Percentiles rank a stretch among this genome's conserved stretches.
These are phyloP conservation scores for Chenopodium suecicum DNA, from an alignment of 148 eudicot species.

Conservation along the genomic window DNA sequence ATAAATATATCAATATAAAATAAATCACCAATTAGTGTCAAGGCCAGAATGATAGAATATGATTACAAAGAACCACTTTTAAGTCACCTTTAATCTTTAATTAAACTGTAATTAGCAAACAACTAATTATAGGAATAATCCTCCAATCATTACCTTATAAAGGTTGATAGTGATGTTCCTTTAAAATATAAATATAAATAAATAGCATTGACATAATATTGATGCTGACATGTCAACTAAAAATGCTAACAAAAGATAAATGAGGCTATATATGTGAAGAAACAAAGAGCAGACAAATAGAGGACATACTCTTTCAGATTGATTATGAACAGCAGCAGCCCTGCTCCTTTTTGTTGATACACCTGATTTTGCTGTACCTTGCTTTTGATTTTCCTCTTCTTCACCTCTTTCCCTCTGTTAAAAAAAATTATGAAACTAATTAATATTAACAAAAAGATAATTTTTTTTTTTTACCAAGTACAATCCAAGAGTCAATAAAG, in stretches of 20 bases:
- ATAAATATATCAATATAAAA: too few species aligned
- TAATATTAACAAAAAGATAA: too few species aligned
- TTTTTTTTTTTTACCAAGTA: too few species aligned
- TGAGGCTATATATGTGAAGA: background rate
- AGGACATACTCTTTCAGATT: slow-evolving; percentile 79
- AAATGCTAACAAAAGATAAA: background rate
- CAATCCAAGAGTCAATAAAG: too few species aligned
- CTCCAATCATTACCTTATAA: background rate
- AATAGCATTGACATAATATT: background rate
- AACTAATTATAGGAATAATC: background rate
- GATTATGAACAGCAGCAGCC: slow-evolving; percentile 84
- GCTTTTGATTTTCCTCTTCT: slow-evolving; percentile 42
- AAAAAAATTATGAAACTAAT: too few species aligned
- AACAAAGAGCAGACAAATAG: background rate
- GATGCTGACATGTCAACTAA: background rate
- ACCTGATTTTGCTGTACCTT: slow-evolving; percentile 40
- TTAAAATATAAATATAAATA: background rate
- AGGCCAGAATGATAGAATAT: background rate
- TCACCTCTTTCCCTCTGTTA: slow-evolving; percentile 35
- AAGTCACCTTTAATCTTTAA: background rate
- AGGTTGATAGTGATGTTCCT: slow-evolving; percentile 7
- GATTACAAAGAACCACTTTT: slow-evolving; percentile 7
- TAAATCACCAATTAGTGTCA: too few species aligned
- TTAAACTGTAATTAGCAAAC: background rate
- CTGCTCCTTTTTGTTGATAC: slow-evolving; percentile 59